phyloP scores from a whole-genome alignment of 495 filamentous ascomycete species.

The Aspergillus ostianus region DNA sequence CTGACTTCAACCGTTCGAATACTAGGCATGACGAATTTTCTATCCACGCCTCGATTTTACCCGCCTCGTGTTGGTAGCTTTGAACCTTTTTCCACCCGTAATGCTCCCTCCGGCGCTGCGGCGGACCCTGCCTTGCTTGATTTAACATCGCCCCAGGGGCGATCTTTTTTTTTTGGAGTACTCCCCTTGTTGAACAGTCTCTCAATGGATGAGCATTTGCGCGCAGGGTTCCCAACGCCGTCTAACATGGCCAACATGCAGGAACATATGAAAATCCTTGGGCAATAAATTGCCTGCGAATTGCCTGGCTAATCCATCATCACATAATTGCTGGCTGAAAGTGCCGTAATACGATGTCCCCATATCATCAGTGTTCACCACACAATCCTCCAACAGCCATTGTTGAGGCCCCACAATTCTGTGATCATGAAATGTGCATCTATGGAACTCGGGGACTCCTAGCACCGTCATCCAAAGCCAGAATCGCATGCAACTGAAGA shows the following conservation, averaged over 20 bases:
- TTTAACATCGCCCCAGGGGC: no score
- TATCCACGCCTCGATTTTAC: conserved; percentile 3
- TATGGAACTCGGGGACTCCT: conserved; percentile 1
- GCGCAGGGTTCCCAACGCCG: conserved; percentile 1
- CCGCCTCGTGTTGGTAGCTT: conserved; percentile 2
- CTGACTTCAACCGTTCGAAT: neutral
- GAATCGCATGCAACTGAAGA: no score
- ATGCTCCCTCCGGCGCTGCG: conserved; percentile 1
- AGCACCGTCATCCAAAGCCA: no score
- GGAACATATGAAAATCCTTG: conserved; percentile 3
- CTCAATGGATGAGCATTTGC: conserved; percentile 4
- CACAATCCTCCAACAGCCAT: neutral
- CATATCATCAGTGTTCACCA: conserved; percentile 5
- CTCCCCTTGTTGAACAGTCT: conserved; percentile 1
- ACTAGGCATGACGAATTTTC: neutral
- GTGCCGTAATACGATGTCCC: conserved; percentile 1
- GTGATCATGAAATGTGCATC: conserved; percentile 4
- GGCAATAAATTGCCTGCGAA: conserved; percentile 1
- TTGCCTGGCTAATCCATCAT: conserved; percentile 3
- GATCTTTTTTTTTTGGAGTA: conserved; percentile 1
- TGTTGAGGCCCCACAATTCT: conserved; percentile 2
- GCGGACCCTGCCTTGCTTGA: conserved; percentile 1
- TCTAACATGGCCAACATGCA: conserved; percentile 3
- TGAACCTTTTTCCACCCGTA: conserved; percentile 4
- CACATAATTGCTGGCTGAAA: conserved; percentile 3